Conservation (phyloP, 352 stramenopile species). For the Blastocystis sp. region DNA sequence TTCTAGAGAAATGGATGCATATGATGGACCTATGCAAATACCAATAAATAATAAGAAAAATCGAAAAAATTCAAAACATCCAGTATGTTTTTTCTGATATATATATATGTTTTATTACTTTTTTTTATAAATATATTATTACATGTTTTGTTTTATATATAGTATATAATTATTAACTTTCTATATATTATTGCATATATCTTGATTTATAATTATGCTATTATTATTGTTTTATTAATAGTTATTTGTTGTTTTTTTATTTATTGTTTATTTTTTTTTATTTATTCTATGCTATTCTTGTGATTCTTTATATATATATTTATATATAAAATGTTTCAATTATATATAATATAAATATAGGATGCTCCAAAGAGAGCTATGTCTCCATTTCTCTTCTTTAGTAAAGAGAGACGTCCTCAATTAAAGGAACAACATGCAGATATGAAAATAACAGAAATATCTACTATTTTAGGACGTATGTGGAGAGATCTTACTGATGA, state of each 20-base stretch:
- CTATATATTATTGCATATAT: too few relatives aligned
- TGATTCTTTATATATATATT: too few relatives aligned
- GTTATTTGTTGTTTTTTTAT: too few relatives aligned
- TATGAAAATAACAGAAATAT: constrained; percentile 84
- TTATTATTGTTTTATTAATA: too few relatives aligned
- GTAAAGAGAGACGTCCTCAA: constrained; percentile 59
- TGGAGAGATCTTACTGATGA: constrained; percentile 68
- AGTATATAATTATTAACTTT: too few relatives aligned
- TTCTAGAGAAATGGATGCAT: constrained; percentile 66
- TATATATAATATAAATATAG: too few relatives aligned
- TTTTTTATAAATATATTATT: too few relatives aligned
- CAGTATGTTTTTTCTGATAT: background rate
- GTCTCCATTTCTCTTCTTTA: constrained; percentile 77
- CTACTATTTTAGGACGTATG: constrained; percentile 68
- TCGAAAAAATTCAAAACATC: constrained; percentile 64
- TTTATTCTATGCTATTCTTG: too few relatives aligned
- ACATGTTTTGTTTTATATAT: too few relatives aligned
- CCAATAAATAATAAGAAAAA: constrained; percentile 70
- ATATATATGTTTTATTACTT: too few relatives aligned
- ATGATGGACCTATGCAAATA: constrained; percentile 62
- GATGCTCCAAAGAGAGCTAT: constrained; percentile 73
- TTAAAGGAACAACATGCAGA: constrained; percentile 71
- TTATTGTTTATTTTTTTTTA: too few relatives aligned
- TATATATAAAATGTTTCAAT: background rate
- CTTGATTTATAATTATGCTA: too few relatives aligned